A percentile compares a stretch with the other conserved stretches of the same genome.
These are phyloP conservation scores for Populus hybrid DNA, from an alignment of 441 rosid genomes.

Conservation along the genomic window DNA sequence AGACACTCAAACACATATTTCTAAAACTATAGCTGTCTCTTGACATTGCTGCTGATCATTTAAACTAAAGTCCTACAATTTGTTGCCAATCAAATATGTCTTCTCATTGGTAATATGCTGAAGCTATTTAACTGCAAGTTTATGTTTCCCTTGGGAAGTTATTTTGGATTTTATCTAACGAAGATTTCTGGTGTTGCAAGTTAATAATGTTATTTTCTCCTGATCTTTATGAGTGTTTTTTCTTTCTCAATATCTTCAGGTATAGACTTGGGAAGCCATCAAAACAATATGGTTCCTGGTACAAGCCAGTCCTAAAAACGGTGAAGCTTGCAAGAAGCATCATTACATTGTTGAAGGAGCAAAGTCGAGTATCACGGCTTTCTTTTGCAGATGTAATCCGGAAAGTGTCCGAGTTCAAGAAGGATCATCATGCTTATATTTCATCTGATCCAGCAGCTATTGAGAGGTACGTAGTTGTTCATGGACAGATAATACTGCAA, in stretches of 20 bases:
- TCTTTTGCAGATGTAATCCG: too few species aligned
- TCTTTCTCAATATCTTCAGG: slow-evolving; percentile 37
- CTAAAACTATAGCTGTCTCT: neutral
- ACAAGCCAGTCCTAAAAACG: slow-evolving; percentile 58
- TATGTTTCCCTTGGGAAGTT: neutral
- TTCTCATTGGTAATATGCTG: neutral
- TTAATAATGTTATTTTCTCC: neutral
- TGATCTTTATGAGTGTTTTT: neutral
- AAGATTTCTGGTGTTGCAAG: neutral
- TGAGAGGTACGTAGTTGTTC: slow-evolving; percentile 72
- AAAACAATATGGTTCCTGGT: slow-evolving; percentile 78
- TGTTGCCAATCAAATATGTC: neutral
- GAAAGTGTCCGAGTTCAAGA: too few species aligned
- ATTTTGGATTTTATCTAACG: neutral
- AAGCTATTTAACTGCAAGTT: neutral
- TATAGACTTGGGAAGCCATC: slow-evolving; percentile 85
- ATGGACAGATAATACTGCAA: slow-evolving; percentile 76
- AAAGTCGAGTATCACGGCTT: too few species aligned
- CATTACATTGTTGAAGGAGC: slow-evolving; percentile 50
- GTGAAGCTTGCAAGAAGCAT: slow-evolving; percentile 63
- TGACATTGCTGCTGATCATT: neutral
- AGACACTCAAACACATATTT: neutral
- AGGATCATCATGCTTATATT: slow-evolving; percentile 50
- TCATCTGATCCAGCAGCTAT: slow-evolving; percentile 51
- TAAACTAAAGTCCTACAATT: neutral